Conservation (phyloP, 768 basidiomycete genomes). For the Mrakia gelida region DNA sequence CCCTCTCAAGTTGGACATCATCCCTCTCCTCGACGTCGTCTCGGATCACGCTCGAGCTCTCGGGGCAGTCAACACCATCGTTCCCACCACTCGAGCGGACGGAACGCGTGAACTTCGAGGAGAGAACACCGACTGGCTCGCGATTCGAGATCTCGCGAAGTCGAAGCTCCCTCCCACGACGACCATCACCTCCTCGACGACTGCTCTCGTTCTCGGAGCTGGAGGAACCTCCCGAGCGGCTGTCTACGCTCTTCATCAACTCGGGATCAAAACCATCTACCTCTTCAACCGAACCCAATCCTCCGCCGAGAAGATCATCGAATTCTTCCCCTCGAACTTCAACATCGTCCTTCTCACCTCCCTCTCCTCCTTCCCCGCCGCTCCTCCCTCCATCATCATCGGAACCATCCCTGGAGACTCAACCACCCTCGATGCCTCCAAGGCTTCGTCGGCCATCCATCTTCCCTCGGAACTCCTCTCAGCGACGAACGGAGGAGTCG, state of each 20-base stretch:
- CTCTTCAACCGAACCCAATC: constrained; percentile 76
- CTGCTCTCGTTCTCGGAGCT: constrained; percentile 83
- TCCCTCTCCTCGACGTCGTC: constrained; percentile 71
- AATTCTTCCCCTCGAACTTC: constrained; percentile 61
- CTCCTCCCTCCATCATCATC: constrained; percentile 67
- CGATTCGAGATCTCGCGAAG: constrained; percentile 59
- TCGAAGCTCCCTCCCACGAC: constrained; percentile 43
- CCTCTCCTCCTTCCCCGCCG: constrained; percentile 52
- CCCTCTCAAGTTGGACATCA: constrained; percentile 86
- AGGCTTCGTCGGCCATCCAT: constrained; percentile 43
- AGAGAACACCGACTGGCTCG: constrained; percentile 96
- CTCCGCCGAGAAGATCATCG: constrained; percentile 67
- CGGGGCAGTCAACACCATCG: constrained; percentile 92
- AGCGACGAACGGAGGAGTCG: constrained; percentile 55
- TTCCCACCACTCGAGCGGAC: constrained; percentile 51
- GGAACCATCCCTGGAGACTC: constrained; percentile 71
- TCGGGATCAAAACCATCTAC: constrained; percentile 69
- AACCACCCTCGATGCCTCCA: constrained; percentile 50
- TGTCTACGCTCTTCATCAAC: constrained; percentile 73
- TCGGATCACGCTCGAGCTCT: constrained; percentile 77
- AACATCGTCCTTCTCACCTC: constrained; percentile 57
- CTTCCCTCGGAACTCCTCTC: constrained; percentile 60
- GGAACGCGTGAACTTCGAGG: constrained; percentile 62
- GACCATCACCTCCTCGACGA: constrained; percentile 49
- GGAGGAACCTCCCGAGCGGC: constrained; percentile 94